Evolutionary conservation across 495 filamentous ascomycete species (phyloP).

Genomic region (Podospora bellae-mahoneyi): DNA sequence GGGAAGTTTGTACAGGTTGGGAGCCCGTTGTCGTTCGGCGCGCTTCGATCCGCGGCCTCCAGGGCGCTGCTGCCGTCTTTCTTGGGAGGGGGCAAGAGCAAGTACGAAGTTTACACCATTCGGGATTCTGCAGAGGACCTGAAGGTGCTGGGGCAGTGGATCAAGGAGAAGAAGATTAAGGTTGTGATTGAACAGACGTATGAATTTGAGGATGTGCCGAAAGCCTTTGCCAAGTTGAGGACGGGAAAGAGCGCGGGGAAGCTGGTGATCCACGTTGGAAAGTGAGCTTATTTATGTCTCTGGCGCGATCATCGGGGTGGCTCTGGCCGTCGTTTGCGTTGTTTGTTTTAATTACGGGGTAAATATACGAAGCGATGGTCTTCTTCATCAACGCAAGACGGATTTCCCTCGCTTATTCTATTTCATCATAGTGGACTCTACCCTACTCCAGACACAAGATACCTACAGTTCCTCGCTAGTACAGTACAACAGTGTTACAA

Average conservation of each 20-base stretch:
- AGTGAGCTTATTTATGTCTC: slow-evolving; percentile 3
- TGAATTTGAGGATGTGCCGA: slow-evolving; percentile 52
- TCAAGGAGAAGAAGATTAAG: slow-evolving; percentile 57
- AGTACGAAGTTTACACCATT: slow-evolving; percentile 44
- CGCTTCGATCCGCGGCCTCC: slow-evolving; percentile 25
- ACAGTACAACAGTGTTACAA: too few relatives aligned
- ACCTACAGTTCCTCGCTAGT: too few relatives aligned
- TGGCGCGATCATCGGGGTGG: too few relatives aligned
- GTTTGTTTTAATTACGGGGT: too few relatives aligned
- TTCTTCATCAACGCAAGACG: too few relatives aligned
- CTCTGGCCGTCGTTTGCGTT: too few relatives aligned
- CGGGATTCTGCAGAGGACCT: slow-evolving; percentile 40
- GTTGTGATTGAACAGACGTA: slow-evolving; percentile 55
- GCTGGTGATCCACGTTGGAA: slow-evolving; percentile 56
- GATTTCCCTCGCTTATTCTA: too few relatives aligned
- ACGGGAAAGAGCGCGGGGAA: slow-evolving; percentile 59
- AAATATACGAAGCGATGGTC: too few relatives aligned
- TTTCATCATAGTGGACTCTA: too few relatives aligned
- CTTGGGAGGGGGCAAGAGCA: slow-evolving; percentile 63
- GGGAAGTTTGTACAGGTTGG: slow-evolving; percentile 61
- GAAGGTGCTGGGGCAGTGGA: slow-evolving; percentile 29
- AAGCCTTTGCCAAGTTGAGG: slow-evolving; percentile 57
- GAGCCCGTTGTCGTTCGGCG: slow-evolving; percentile 18
- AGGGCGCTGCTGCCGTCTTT: slow-evolving; percentile 49
- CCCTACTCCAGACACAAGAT: too few relatives aligned